Evolutionary conservation across 2,329 filamentous ascomycete species (phyloP).

Genomic region (Fusarium anguioides): DNA sequence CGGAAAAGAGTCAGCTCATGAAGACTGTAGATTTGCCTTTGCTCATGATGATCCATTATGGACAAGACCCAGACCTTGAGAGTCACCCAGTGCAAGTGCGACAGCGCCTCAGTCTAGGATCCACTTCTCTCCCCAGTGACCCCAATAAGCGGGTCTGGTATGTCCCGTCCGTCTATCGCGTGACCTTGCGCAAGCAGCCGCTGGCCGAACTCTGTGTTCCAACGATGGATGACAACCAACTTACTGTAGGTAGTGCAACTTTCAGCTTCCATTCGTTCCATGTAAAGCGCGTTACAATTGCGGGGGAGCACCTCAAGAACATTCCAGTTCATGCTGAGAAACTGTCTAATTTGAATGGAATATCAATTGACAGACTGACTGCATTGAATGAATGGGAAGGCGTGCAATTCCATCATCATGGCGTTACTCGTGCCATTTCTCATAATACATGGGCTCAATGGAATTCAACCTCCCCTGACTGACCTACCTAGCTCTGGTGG

Average conservation of each 20-base stretch:
- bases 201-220: constrained; percentile 37
- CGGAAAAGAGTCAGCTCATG: constrained; percentile 20
- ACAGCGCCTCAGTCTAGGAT: not conserved
- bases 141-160: constrained; percentile 32
- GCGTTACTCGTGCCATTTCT: constrained; percentile 15
- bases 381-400: not conserved
- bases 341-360: not conserved
- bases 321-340: constrained; percentile 1
- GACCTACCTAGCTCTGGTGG: not conserved
- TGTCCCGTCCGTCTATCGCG: constrained; percentile 46
- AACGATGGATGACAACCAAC: constrained; percentile 8
- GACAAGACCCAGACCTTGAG: not conserved
- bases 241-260: not conserved
- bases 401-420: constrained; percentile 12
- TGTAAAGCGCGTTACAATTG: constrained; percentile 23
- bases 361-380: not conserved
- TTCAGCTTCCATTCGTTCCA: not conserved
- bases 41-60: constrained; percentile 26
- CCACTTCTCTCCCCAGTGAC: constrained; percentile 6
- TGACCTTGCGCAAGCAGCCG: constrained; percentile 50
- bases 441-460: constrained; percentile 25
- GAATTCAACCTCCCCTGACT: constrained; percentile 28
- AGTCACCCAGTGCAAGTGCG: constrained; percentile 8
- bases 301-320: constrained; percentile 5
- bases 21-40: constrained; percentile 1